These are phyloP conservation scores for Kwoniella dendrophila DNA, from an alignment of 768 basidiomycete genomes.

Conservation along the genomic window DNA sequence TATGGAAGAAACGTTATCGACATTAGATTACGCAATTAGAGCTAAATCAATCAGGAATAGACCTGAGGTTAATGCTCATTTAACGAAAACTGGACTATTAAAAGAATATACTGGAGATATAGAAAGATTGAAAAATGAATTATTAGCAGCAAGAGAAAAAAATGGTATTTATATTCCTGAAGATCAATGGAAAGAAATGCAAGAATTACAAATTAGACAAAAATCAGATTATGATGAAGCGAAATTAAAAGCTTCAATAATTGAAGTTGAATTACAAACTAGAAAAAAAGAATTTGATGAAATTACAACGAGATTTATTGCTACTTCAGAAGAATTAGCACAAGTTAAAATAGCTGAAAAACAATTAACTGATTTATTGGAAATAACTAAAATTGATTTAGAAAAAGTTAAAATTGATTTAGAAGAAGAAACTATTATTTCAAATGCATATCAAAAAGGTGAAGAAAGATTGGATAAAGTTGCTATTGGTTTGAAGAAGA, in stretches of 20 bases:
- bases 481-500: constrained; percentile 68
- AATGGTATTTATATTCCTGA: constrained; percentile 93
- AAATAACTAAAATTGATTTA: constrained; percentile 64
- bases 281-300: constrained; percentile 91
- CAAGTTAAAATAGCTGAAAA: constrained; percentile 52
- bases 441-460: constrained; percentile 74
- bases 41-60: constrained; percentile 95
- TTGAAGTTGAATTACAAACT: constrained; percentile 74
- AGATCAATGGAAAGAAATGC: constrained; percentile 85
- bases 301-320: constrained; percentile 74
- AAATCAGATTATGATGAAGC: constrained; percentile 80
- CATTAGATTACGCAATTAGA: constrained; percentile 91
- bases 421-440: constrained; percentile 77
- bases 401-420: constrained; percentile 64
- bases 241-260: constrained; percentile 75
- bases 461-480: constrained; percentile 73
- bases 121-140: constrained; percentile 83
- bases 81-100: constrained; percentile 86
- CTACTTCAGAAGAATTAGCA: constrained; percentile 74
- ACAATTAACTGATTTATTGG: constrained; percentile 63
- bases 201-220: constrained; percentile 71
- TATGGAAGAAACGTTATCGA: constrained; percentile 95
- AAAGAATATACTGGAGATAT: constrained; percentile 95
- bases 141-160: constrained; percentile 82
- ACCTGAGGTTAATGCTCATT: constrained; percentile 91